Conservation (phyloP, 495 filamentous ascomycete species). For the Penicillium turbatum region DNA sequence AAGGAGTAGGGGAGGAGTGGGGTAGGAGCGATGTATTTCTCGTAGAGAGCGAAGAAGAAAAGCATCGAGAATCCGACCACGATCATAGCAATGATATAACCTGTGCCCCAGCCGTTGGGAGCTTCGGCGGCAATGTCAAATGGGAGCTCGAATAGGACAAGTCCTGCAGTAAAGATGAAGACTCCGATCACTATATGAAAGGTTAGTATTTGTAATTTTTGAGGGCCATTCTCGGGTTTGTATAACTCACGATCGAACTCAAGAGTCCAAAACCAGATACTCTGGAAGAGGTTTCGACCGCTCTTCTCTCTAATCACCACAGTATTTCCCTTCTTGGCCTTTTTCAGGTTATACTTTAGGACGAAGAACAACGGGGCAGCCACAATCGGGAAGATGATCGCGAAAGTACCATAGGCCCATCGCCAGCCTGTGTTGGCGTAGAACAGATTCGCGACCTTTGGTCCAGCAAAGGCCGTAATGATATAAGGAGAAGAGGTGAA, state of each 20-base stretch:
- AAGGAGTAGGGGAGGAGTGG: constrained; percentile 51
- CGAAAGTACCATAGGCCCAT: constrained; percentile 58
- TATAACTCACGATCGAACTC: constrained; percentile 22
- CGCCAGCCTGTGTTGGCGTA: constrained; percentile 46
- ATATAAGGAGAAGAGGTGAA: constrained; percentile 58
- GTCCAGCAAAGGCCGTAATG: constrained; percentile 51
- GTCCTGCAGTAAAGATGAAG: constrained; percentile 50
- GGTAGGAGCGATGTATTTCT: constrained; percentile 46
- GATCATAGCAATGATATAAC: constrained; percentile 49
- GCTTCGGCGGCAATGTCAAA: constrained; percentile 47
- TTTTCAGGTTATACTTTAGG: constrained; percentile 45
- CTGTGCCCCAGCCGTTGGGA: constrained; percentile 36
- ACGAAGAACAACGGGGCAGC: constrained; percentile 43
- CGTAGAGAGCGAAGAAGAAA: constrained; percentile 52
- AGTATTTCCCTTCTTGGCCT: constrained; percentile 43
- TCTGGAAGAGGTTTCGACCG: constrained; percentile 17
- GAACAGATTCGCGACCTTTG: constrained; percentile 44
- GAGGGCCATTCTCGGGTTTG: not conserved
- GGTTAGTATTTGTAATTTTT: not conserved
- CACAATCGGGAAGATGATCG: constrained; percentile 53
- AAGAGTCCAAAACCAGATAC: constrained; percentile 15
- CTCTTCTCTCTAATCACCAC: constrained; percentile 26
- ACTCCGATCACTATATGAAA: constrained; percentile 38
- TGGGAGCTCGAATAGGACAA: constrained; percentile 55
- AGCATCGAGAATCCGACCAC: constrained; percentile 50